Evolutionary conservation across 1,284 basidiomycete genomes (phyloP), one percentile per base, ranked within the genome.

Genomic region (Moesziomyces parantarcticus): DNA sequence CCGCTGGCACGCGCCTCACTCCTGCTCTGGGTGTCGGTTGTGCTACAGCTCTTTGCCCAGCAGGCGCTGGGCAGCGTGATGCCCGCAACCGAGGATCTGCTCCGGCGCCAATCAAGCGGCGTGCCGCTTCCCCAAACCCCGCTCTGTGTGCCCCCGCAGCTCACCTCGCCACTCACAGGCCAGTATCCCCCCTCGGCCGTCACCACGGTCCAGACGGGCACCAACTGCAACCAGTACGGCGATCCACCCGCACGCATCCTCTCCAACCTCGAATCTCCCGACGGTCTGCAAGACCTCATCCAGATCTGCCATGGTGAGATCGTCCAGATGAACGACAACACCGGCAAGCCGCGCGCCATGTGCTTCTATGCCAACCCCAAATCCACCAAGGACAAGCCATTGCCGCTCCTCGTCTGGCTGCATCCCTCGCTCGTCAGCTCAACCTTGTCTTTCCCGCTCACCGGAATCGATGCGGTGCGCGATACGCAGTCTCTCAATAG

Each of bases 321-420:
- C 23, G 7, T 64, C 14, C 47, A 43, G 36, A 48, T 64, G 54
- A 53, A 50, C n/a, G 61, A 58, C 50, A 57, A 45, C 18, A 3
- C 29, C 13, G 61, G 61, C 16, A 14, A 53, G 8, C 21, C 42
- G 50, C 61, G 61, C 26, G 43, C 40, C 23, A 44, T 58, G 42
- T 64, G 61, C 46, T 64, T 64, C 41, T 64, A 64, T 45, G 61
- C 61, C 50, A 64, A 64, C 16, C 54, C 61, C 14, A 58, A 53
- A 20, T 64, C 61, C 44, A 58, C 55, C 36, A 39, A 51, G 20
- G 54, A 51, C 45, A 58, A 64, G 46, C 61, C 61, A 8, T 44
- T 64, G 40, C 54, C 61, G 29, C 22, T 64, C 49, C 61, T 64
- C 34, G 55, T 64, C 11, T 64, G 45, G 36, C 46, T 64, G 18